Evolutionary conservation across 2,329 filamentous ascomycete species (phyloP), one percentile per base, ranked within the genome.

Genomic region (Colletotrichum sp.): DNA sequence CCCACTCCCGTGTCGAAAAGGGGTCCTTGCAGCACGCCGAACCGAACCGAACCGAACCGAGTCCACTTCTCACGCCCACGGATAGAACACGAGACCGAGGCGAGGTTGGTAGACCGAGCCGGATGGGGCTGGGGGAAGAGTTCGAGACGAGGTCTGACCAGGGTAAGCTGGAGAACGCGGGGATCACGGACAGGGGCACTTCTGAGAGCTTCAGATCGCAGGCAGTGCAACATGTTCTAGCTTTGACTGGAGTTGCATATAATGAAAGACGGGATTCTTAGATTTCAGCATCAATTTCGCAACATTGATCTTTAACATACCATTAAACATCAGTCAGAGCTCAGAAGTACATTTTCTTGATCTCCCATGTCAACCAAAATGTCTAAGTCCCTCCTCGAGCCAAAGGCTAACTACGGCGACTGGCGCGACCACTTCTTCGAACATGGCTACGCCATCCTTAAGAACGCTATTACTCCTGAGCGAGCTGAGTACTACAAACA

Each of bases 341-440:
- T n/a, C 15, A 32, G 10, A 61, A 13, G 10, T 0, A 0, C 58
- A 61, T 61, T 58, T 21, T 16, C 28, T 13, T 61, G 1, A 18
- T 15, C 21, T 15, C 16, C 16, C 28, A 13, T 21, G 52, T 15
- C 64, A 36, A 21, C 32, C 65, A 70, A 24, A n/a, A 70, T 69
- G 66, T 60, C 71, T 2, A 70, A 62, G 28, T 34, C 38, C 16
- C 71, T 73, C 56, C 38, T 73, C 24, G 67, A 28, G 9, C 38
- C 71, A 18, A 73, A 64, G 56, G 24, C 71, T 24, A 38, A 62
- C 65, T 64, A 73, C 38, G 71, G 71, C 21, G 56, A 73, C 78
- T 88, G 85, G 85, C 83, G 86, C 10, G 85, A 87, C 70, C 85
- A 87, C 43, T 85, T 88, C 72, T 81, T 84, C 77, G 79, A 81